These are phyloP conservation scores for Brachypodium distachyon DNA, from an alignment of 202 grass and related monocot genomes.

Conservation along the genomic window DNA sequence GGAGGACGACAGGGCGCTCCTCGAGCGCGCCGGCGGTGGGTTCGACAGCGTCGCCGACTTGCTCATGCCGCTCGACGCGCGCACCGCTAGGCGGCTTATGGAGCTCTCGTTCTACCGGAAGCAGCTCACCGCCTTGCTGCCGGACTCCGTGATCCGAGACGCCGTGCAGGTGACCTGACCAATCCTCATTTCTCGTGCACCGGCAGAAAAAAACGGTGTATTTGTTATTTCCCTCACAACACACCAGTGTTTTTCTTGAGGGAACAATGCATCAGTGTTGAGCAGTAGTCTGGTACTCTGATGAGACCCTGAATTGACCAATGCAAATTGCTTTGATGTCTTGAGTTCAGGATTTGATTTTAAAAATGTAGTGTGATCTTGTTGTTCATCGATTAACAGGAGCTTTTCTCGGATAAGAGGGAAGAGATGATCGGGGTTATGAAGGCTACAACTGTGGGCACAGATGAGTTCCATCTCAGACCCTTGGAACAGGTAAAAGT, in stretches of 20 bases:
- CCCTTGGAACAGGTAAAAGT: slow-evolving; percentile 32
- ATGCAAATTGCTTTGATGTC: not conserved
- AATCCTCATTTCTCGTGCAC: no score
- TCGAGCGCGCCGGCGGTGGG: slow-evolving; percentile 19
- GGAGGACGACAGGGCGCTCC: slow-evolving; percentile 30
- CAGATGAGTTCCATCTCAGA: slow-evolving; percentile 29
- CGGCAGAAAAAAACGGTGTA: no score
- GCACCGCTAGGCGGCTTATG: not conserved
- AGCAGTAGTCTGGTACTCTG: no score
- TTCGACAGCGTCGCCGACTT: not conserved
- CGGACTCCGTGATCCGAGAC: slow-evolving; percentile 23
- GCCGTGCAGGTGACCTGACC: not conserved
- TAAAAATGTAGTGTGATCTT: not conserved
- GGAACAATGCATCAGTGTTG: not conserved
- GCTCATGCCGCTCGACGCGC: slow-evolving; percentile 19
- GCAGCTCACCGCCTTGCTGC: slow-evolving; percentile 2
- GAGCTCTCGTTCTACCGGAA: slow-evolving; percentile 14
- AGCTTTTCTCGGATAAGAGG: slow-evolving; percentile 41
- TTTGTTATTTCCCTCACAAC: no score
- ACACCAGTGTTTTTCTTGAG: no score
- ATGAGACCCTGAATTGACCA: no score
- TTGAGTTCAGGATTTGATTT: not conserved
- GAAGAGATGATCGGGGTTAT: slow-evolving; percentile 48
- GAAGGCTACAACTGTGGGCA: slow-evolving; percentile 37
- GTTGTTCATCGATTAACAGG: slow-evolving; percentile 3